These are phyloP conservation scores for Bonia amplexicaulis DNA, from an alignment of 176 grass and related monocot genomes.

Conservation along the genomic window DNA sequence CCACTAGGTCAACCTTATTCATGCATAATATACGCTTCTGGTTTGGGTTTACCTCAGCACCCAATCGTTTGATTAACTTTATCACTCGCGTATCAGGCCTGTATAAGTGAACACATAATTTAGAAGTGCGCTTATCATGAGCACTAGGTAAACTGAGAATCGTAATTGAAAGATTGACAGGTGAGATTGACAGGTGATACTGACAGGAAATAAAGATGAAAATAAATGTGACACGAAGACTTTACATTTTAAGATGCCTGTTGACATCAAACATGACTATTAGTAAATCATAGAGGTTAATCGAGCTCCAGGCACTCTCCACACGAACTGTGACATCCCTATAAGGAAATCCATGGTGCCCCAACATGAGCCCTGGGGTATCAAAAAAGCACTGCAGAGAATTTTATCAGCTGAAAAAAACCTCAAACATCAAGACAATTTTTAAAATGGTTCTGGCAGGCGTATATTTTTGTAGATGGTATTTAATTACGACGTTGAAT, in stretches of 20 bases:
- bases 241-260: conserved; percentile 84
- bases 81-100: conserved; percentile 80
- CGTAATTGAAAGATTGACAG: neutral
- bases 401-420: conserved; percentile 35
- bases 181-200: neutral
- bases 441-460: neutral
- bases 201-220: conserved; percentile 17
- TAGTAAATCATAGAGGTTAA: conserved; percentile 80
- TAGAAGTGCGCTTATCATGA: conserved; percentile 15
- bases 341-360: conserved; percentile 79
- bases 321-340: conserved; percentile 85
- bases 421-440: neutral
- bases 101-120: conserved; percentile 30
- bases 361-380: conserved; percentile 88
- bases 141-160: neutral
- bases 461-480: neutral
- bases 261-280: conserved; percentile 91
- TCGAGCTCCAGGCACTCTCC: conserved; percentile 90
- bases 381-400: conserved; percentile 91
- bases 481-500: neutral
- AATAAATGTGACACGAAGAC: conserved; percentile 10
- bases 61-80: conserved; percentile 79
- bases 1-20: conserved; percentile 91
- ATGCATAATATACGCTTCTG: conserved; percentile 96
- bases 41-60: conserved; percentile 55